Evolutionary conservation across 345 rosid species (phyloP), one percentile per base, ranked within the genome.

Genomic region (Corymbia maculata): DNA sequence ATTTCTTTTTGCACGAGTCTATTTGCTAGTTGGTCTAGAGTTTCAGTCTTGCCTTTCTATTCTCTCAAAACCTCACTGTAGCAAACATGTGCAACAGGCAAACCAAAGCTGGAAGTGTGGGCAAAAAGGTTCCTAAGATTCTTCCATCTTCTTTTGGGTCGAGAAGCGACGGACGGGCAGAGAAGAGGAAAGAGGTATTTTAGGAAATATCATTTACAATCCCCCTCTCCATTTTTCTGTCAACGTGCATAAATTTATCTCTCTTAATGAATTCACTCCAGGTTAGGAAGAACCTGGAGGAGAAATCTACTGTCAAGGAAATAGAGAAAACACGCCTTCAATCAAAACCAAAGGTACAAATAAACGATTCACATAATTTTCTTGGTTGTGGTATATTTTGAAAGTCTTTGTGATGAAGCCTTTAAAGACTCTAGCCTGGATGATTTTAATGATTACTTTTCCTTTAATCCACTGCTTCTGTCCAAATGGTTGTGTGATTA

Each of bases 91-190:
- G 88, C 89, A 55, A 22, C 95, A 89, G 85, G 86, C 84, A 93
- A 49, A 87, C 45, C 86, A 44, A 87, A 87, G 42, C 85, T 49
- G 86, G 52, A 88, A 52, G 66, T 26, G 85, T 52, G 17, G 85
- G 91, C 88, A 93, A 94, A 89, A 94, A 91, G 91, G 93, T 87
- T 88, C 93, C 93, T 21, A 93, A 93, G 88, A 90, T 89, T 85
- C 92, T 93, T 82, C 92, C 93, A 85, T 89, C 95, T 86, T 92
- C 93, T 85, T 90, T 90, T 87, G 89, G 92, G 85, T 86, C 86
- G 87, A 93, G 89, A 93, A 92, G 87, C 26, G 88, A 91, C 85
- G 95, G 90, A 85, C 89, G 85, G 84, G 45, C 80, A 8, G 91
- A 91, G 86, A 92, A 91, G 91, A 90, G 90, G 86, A 92, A 89